Evolutionary conservation across 2,329 filamentous ascomycete genomes (phyloP), one percentile per base, ranked within the genome.

Genomic region (Diplodia seriata): DNA sequence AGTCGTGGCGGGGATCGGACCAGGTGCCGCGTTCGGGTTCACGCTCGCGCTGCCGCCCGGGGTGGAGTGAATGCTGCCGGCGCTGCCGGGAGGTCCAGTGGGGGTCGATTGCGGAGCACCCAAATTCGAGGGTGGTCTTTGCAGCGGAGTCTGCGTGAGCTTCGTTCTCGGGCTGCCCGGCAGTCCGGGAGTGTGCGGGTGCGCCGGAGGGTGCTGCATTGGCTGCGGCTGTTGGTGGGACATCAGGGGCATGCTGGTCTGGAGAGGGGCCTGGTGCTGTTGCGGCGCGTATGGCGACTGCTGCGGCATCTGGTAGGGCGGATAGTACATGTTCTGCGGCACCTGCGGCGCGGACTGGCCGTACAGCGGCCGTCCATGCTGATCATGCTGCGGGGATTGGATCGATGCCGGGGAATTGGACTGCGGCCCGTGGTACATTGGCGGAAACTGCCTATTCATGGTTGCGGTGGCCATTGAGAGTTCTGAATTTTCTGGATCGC

Each of bases 1-100:
- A 0, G 95, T 98, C 2, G 95, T 99, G 0, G 95, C 95, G 14
- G 95, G 95, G 74, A 99, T 99, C 0, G 95, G 95, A 2, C 95
- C 95, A 7, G 95, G 95, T 0, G 95, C 95, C 43, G 94, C 93
- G 75, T 94, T 97, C 12, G 93, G 90, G 77, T 95, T 97, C 38
- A 93, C 87, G 26, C 88, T 90, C 65, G 78, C 67, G 11, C 74
- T 76, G 43, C 76, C 77, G 23, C 78, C 77, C 55, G 75, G 73
- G 66, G 75, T 73, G 72, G 75, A 68, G 75, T 82, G 80, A 74
- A 81, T 78, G 71, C 77, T 78, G 38, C 77, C 77, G 20, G 78
- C 76, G 61, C 78, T 80, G 36, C 77, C 78, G 20, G 79, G 77
- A 55, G 80, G 78, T 31, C 75, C 78, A 69, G 80, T 76, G 33